These are phyloP conservation scores for Scortechinia acanthostroma DNA, from an alignment of 2,329 filamentous ascomycete species.

Conservation along the genomic window DNA sequence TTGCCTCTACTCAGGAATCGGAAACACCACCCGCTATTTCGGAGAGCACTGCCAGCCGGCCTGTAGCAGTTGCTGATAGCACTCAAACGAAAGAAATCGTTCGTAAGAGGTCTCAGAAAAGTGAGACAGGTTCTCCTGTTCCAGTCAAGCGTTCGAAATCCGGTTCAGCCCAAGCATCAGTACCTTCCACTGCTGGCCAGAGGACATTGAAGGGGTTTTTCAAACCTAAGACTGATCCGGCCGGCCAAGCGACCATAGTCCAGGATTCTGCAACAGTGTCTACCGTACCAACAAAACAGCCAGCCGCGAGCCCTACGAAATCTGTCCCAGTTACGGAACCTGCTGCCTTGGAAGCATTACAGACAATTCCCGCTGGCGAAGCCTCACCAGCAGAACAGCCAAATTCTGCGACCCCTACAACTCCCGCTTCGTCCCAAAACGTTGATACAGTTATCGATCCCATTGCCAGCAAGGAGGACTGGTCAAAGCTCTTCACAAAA, in stretches of 20 bases:
- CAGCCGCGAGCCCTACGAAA: not conserved
- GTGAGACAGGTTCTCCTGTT: not conserved
- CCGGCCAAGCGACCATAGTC: no score
- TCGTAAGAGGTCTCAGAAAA: conserved; percentile 2
- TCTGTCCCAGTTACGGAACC: not conserved
- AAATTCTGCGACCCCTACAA: conserved; percentile 19
- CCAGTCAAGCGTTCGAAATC: conserved; percentile 10
- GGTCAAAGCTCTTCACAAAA: conserved; percentile 77
- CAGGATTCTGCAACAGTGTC: not conserved
- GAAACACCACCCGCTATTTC: conserved; percentile 2
- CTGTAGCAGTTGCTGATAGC: not conserved
- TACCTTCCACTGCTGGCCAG: conserved; percentile 26
- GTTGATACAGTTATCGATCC: conserved; percentile 52
- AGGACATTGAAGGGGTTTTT: conserved; percentile 74
- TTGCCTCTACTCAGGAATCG: conserved; percentile 4
- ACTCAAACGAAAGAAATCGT: not conserved
- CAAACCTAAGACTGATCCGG: conserved; percentile 42
- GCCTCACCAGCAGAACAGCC: no score
- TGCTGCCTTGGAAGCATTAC: no score
- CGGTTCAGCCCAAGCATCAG: conserved; percentile 18
- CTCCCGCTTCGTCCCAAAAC: conserved; percentile 2
- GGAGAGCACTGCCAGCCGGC: not conserved
- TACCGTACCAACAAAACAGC: not conserved
- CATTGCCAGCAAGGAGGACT: conserved; percentile 70
- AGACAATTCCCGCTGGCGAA: no score